Base-by-base conservation (phyloP, 805 yeast species). In the Metschnikowia amazonensis region DNA sequence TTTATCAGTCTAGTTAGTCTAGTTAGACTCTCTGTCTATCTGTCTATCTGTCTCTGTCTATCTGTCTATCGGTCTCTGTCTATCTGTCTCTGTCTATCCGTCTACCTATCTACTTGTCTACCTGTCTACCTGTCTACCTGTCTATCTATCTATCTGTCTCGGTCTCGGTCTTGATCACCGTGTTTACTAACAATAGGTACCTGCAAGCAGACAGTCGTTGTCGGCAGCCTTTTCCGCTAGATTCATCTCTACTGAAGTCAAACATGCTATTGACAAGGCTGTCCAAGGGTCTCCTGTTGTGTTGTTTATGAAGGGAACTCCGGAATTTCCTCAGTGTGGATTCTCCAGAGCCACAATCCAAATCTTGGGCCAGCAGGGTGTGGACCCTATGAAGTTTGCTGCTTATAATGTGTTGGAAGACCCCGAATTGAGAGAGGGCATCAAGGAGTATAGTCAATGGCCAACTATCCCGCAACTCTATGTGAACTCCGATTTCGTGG, bases 401-500 rank as follows among this genome's bases (percentile, higher is more conserved):
- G 98, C 98, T 17, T 94, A 86, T 69, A 92, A 94, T 62, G 99
- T 94, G 0, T 73, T 94, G 55, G 98, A 94, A 67, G 99, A 94
- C 64, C 81, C 85, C 2, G 98, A 94, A 59, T 77, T 94, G 52
- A 86, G 99, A 69, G 82, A 87, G 39, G 99, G 98, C 27, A 89
- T 94, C 60, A 94, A 94, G 70, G 99, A 94, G 64, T 94, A 80
- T 67, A 82, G 92, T 56, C 84, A 86, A 53, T 94, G 99, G 99
- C 99, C 99, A 46, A 94, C 99, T 0, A 89, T 94, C 48, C 99
- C 99, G 13, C 99, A 94, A 67, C 76, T 94, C 36, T 94, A 90
- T 62, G 89, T 94, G 11, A 79, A 84, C 56, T 82, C 84, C 55
- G 99, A 94, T 63, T 94, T 94, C 62, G 78, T 94, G 44, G 99